A percentile compares a stretch with the other conserved stretches of the same genome.
Conservation (phyloP, 2,329 filamentous ascomycete genomes). For the Paramyrothecium roridum region DNA sequence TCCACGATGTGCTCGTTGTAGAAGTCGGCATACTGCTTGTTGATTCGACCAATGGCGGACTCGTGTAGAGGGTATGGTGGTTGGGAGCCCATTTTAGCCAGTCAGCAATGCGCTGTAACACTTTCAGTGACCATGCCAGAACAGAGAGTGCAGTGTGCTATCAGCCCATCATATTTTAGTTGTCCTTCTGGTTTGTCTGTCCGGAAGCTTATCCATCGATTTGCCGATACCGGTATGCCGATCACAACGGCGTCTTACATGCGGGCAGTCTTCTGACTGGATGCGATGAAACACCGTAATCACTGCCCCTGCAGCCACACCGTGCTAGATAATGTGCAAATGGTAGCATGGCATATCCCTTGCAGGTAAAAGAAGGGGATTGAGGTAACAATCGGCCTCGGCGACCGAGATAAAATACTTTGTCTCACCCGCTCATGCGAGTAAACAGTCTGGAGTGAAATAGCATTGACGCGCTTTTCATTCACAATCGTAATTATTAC, state of each 20-base stretch:
- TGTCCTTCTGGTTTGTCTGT: too few relatives aligned
- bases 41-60: constrained; percentile 29
- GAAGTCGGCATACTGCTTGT: constrained; percentile 49
- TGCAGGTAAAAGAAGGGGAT: not conserved
- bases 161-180: too few relatives aligned
- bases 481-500: too few relatives aligned
- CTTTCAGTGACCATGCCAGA: too few relatives aligned
- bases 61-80: constrained; percentile 41
- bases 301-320: not conserved
- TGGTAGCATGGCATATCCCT: not conserved
- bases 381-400: not conserved
- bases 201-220: too few relatives aligned
- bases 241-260: not conserved
- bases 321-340: not conserved
- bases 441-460: not conserved
- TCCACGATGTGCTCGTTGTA: constrained; percentile 49
- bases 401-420: not conserved
- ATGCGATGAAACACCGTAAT: not conserved
- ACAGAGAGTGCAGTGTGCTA: too few relatives aligned
- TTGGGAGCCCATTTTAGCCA: not conserved
- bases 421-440: not conserved
- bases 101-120: not conserved
- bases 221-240: not conserved
- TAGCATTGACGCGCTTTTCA: too few relatives aligned
- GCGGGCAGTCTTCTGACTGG: not conserved